These are phyloP conservation scores for Ophiorrhiza pumila DNA, from an alignment of 257 asterid species.

Conservation along the genomic window DNA sequence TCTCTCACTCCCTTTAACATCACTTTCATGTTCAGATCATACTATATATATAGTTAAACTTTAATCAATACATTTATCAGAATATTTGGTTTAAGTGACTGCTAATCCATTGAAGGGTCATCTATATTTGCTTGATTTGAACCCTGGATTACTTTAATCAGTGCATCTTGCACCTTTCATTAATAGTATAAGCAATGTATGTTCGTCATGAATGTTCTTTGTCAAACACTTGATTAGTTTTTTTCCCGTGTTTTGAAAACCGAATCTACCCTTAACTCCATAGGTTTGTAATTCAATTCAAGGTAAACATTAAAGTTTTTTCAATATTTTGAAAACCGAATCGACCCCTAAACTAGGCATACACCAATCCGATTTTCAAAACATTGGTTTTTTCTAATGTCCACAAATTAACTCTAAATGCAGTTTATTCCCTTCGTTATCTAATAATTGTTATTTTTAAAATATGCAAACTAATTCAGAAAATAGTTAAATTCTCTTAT, in stretches of 20 bases:
- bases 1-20: constrained; percentile 12
- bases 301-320: too few species aligned
- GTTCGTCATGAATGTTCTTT: neutral
- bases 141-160: neutral
- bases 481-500: too few species aligned
- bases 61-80: neutral
- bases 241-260: too few species aligned
- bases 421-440: too few species aligned
- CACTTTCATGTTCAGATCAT: neutral
- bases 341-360: too few species aligned
- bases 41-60: neutral
- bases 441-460: too few species aligned
- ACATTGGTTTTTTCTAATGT: neutral
- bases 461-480: too few species aligned
- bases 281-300: too few species aligned
- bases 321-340: too few species aligned
- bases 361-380: neutral
- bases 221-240: too few species aligned
- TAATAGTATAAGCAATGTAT: neutral
- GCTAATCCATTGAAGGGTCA: constrained; percentile 21
- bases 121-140: neutral
- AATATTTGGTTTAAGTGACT: constrained; percentile 16
- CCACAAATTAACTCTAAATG: too few species aligned
- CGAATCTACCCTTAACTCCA: too few species aligned
- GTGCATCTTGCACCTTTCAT: constrained; percentile 1